Percentiles rank a stretch among this genome's conserved stretches.
These are phyloP conservation scores for Chlorencoelia australis DNA, from an alignment of 2,329 filamentous ascomycete species.

Conservation along the genomic window DNA sequence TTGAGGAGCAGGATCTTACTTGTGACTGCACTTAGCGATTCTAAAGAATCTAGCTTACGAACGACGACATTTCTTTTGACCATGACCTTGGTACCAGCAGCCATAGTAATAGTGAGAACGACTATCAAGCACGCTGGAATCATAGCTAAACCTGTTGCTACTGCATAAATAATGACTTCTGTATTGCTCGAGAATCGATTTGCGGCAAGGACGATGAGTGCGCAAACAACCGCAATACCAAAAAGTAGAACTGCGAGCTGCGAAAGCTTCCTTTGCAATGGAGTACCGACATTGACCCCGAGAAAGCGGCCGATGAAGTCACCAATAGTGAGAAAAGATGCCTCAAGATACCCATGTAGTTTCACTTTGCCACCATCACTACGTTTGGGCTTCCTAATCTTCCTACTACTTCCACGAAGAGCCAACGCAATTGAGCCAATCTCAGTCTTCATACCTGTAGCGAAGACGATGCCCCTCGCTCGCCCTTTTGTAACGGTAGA, in stretches of 20 bases:
- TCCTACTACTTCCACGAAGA: constrained; percentile 43
- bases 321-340: constrained; percentile 33
- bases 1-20: constrained; percentile 32
- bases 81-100: constrained; percentile 49
- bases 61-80: constrained; percentile 47
- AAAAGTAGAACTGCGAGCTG: constrained; percentile 55
- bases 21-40: constrained; percentile 46
- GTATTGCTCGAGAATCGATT: constrained; percentile 40
- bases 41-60: constrained; percentile 44
- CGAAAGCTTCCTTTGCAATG: constrained; percentile 55
- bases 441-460: constrained; percentile 50
- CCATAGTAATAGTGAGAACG: constrained; percentile 58
- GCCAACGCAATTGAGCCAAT: constrained; percentile 54
- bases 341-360: constrained; percentile 36
- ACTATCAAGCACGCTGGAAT: constrained; percentile 54
- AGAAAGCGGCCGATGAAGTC: constrained; percentile 51
- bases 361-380: constrained; percentile 39
- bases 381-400: constrained; percentile 35
- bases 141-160: constrained; percentile 49
- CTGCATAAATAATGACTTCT: constrained; percentile 54
- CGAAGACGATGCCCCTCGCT: constrained; percentile 48
- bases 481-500: constrained; percentile 53
- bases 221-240: constrained; percentile 51
- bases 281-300: constrained; percentile 55
- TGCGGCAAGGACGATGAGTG: constrained; percentile 53